Evolutionary conservation across 75 land plant species (phyloP).

Genomic region (Ceratopteris richardii): DNA sequence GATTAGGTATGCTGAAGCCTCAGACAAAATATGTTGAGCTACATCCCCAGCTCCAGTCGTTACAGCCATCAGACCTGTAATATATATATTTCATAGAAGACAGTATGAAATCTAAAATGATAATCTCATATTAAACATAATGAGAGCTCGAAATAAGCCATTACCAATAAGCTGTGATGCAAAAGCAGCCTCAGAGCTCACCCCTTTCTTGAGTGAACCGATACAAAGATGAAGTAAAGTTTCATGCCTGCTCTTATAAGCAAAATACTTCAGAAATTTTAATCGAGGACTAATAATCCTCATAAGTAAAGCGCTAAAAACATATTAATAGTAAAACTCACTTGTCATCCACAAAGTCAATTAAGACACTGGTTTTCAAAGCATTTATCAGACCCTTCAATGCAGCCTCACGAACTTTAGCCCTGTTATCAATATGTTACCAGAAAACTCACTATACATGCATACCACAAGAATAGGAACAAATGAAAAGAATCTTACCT

Average conservation of each 20-base stretch:
- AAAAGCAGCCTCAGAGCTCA: conserved; percentile 41
- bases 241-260: conserved; percentile 39
- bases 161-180: conserved; percentile 62
- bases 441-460: neutral
- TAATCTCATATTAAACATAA: neutral
- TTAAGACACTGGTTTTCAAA: conserved; percentile 42
- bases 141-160: neutral
- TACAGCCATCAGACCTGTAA: conserved; percentile 56
- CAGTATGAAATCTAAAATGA: neutral
- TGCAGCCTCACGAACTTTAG: conserved; percentile 66
- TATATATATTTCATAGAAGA: neutral
- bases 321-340: conserved; percentile 15
- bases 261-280: neutral
- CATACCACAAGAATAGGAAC: neutral
- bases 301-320: neutral
- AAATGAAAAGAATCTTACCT: conserved; percentile 29
- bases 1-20: conserved; percentile 43
- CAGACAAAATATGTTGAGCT: conserved; percentile 51
- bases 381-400: conserved; percentile 53
- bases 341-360: conserved; percentile 64
- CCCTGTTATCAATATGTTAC: conserved; percentile 26
- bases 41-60: conserved; percentile 63
- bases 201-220: conserved; percentile 57
- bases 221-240: conserved; percentile 63
- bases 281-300: neutral